These are phyloP conservation scores for Coemansia sp. DNA, from an alignment of 192 early-diverging fungal species.

Conservation along the genomic window DNA sequence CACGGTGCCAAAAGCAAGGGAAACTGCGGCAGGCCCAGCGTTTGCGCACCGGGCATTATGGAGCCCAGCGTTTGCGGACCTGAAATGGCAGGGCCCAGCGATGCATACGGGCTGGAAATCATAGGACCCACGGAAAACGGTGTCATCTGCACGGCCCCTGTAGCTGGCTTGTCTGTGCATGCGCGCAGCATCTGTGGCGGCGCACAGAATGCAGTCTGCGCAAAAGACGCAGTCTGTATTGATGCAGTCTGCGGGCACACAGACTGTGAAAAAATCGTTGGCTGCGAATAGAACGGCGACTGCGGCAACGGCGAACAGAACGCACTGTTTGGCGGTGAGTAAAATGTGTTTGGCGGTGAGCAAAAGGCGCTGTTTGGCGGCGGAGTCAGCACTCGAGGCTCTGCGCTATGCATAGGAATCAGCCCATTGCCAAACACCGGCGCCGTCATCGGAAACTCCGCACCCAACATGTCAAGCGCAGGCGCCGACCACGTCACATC, in stretches of 20 bases:
- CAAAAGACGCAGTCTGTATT: neutral
- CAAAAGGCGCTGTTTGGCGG: neutral
- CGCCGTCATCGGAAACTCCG: constrained; percentile 1
- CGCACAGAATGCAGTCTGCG: neutral
- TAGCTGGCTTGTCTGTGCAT: constrained; percentile 3
- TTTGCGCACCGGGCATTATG: neutral
- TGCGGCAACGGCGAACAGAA: neutral
- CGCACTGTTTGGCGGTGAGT: neutral
- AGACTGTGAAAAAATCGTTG: neutral
- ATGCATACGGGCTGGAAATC: too few relatives aligned
- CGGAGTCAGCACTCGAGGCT: neutral
- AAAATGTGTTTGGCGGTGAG: neutral
- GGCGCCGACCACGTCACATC: neutral
- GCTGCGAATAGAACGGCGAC: neutral
- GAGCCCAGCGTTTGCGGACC: neutral
- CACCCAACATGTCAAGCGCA: neutral
- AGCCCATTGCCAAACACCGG: neutral
- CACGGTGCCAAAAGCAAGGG: constrained; percentile 42
- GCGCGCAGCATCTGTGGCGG: neutral
- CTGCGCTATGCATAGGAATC: neutral
- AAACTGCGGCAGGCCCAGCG: constrained; percentile 1
- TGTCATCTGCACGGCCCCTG: neutral
- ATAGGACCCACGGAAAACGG: neutral
- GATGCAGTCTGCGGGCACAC: neutral
- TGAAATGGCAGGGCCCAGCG: too few relatives aligned